Conservation (phyloP, 129 eudicot genomes). For the Lactuca sativa region DNA sequence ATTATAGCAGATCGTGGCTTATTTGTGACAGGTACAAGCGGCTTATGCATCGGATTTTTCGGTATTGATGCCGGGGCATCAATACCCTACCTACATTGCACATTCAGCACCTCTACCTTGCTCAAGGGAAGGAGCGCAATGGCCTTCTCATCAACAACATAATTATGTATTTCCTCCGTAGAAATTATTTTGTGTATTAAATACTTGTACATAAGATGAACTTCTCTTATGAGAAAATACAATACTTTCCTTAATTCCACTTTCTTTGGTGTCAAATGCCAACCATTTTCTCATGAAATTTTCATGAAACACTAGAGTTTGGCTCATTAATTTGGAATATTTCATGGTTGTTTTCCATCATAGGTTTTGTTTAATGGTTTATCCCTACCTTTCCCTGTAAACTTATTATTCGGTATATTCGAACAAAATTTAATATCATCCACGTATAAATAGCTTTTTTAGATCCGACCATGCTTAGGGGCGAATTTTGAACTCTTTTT, state of each 20-base stretch:
- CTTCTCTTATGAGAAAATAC: slow-evolving; percentile 2
- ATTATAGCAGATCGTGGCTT: background rate
- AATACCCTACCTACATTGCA: slow-evolving; percentile 80
- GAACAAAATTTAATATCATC: too few species aligned
- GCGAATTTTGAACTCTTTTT: too few species aligned
- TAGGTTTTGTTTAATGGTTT: background rate
- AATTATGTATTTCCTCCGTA: slow-evolving; percentile 33
- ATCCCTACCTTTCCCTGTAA: too few species aligned
- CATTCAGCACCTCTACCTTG: slow-evolving; percentile 88
- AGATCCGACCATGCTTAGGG: too few species aligned
- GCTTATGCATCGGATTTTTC: slow-evolving; percentile 60
- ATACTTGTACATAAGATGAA: slow-evolving; percentile 30
- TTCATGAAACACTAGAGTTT: background rate
- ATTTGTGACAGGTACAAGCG: slow-evolving; percentile 47
- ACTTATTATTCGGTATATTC: too few species aligned
- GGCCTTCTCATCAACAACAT: slow-evolving; percentile 75
- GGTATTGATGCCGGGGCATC: slow-evolving; percentile 90
- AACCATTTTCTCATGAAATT: background rate
- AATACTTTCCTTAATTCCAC: slow-evolving; percentile 3
- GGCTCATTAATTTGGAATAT: background rate
- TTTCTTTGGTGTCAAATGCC: background rate
- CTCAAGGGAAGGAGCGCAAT: slow-evolving; percentile 64
- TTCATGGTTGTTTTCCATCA: background rate
- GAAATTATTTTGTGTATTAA: slow-evolving; percentile 8
- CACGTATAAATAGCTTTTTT: too few species aligned